Conservation (phyloP, 1,284 basidiomycete species). For the Malassezia restricta region DNA sequence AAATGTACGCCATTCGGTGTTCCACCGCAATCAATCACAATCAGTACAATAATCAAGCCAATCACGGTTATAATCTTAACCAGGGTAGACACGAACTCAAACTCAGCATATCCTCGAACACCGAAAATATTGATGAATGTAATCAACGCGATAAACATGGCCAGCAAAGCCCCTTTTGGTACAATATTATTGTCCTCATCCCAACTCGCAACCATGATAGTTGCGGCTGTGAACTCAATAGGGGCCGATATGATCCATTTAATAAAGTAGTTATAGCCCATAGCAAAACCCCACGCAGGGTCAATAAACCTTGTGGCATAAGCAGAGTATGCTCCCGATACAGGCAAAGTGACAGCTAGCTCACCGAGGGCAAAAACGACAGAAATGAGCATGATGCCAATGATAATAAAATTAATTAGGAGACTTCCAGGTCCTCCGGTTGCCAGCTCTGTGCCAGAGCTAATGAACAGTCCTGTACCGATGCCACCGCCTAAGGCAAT, state of each 20-base stretch:
- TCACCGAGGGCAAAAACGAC: constrained; percentile 45
- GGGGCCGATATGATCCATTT: constrained; percentile 41
- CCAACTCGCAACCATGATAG: constrained; percentile 27
- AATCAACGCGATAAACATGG: constrained; percentile 31
- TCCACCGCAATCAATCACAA: constrained; percentile 38
- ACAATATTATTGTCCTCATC: constrained; percentile 6
- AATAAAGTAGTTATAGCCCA: constrained; percentile 57
- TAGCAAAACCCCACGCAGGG: constrained; percentile 40
- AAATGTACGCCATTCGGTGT: constrained; percentile 27
- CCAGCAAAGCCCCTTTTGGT: constrained; percentile 31
- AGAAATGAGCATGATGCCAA: constrained; percentile 44
- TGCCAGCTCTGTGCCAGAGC: constrained; percentile 48
- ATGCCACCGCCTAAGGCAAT: constrained; percentile 53
- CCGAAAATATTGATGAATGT: constrained; percentile 42
- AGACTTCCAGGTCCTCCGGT: constrained; percentile 50
- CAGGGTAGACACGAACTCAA: constrained; percentile 34
- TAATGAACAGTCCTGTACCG: constrained; percentile 50
- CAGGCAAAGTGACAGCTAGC: constrained; percentile 28
- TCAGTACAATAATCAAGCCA: constrained; percentile 37
- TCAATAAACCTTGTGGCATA: constrained; percentile 36
- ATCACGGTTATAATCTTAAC: constrained; percentile 41
- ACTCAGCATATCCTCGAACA: constrained; percentile 41
- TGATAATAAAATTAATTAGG: constrained; percentile 39
- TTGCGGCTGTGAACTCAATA: constrained; percentile 36
- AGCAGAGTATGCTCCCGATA: constrained; percentile 33